These are phyloP conservation scores for Mycosphaerelloides madeirae DNA, from an alignment of 2,329 filamentous ascomycete species.

Conservation along the genomic window DNA sequence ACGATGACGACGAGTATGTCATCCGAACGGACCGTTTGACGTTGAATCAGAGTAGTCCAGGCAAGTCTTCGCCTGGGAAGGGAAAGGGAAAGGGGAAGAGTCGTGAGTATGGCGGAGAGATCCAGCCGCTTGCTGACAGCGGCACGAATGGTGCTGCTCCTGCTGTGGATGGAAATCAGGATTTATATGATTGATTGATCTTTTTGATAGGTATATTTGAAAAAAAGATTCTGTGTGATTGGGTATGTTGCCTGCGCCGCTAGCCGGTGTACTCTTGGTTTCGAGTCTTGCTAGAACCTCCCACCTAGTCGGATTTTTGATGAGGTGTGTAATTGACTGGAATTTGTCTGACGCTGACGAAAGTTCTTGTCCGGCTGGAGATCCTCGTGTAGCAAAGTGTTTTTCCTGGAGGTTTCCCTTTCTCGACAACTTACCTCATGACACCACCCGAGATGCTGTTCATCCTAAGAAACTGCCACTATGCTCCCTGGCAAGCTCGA, in stretches of 20 bases:
- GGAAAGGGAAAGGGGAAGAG: slow-evolving; percentile 35
- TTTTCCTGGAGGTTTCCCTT: too few species aligned
- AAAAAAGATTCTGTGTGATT: neutral
- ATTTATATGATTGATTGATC: slow-evolving; percentile 40
- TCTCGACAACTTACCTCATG: too few species aligned
- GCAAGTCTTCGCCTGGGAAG: slow-evolving; percentile 19
- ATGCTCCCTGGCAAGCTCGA: too few species aligned
- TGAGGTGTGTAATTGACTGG: too few species aligned
- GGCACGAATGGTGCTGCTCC: slow-evolving; percentile 35
- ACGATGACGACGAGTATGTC: slow-evolving; percentile 39
- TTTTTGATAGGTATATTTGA: neutral
- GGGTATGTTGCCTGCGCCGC: neutral
- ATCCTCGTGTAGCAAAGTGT: too few species aligned
- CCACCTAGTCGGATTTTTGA: too few species aligned
- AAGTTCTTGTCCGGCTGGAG: too few species aligned
- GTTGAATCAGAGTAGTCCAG: slow-evolving; percentile 20
- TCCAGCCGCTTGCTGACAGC: slow-evolving; percentile 7
- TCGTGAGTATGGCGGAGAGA: slow-evolving; percentile 13
- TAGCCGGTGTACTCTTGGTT: too few species aligned
- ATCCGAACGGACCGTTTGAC: slow-evolving; percentile 37
- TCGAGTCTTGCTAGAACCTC: too few species aligned
- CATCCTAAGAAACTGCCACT: too few species aligned
- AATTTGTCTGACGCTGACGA: too few species aligned
- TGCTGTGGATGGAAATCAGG: slow-evolving; percentile 35
- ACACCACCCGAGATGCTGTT: too few species aligned